Evolutionary conservation across 208 protist genomes (phyloP), one percentile per base, ranked within the genome.

Genomic region (Crithidia bombi): DNA sequence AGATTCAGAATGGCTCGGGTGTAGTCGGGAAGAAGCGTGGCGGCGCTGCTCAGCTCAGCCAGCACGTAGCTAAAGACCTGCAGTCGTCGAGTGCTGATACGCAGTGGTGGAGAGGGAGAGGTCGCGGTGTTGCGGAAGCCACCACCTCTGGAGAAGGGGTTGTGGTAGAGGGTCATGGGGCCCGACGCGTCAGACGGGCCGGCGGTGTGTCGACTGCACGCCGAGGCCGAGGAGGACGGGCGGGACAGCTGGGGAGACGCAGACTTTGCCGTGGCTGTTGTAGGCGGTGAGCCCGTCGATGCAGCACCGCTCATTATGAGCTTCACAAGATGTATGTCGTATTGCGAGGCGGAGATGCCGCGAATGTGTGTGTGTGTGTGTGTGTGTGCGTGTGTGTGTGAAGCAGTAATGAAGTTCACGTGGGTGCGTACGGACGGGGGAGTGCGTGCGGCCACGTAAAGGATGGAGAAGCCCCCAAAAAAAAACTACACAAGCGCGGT

Each of bases 21-120:
- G 69, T 91, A 91, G 67, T 91, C 87, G 15, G 84, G 74, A 25
- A 93, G 70, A 3, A 93, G 74, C 7, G 75, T 89, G 5, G 83
- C 66, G 3, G 87, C 82, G 51, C 87, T 87, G 73, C 85, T 89
- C 14, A 90, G 35, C 65, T 93, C 82, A n/a, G 87, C 87, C 14
- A 93, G 74, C 7, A 86, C 78, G 58, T 82, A 89, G 61, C 76
- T 73, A 26, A 90, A 72, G 7, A 87, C 57, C 59, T 93, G 87
- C 49, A 93, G 64, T 25, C 85, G 80, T 54, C 64, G 56, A 4
- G 79, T 73, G 54, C 51, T 78, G 47, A 92, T 62, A 5, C 30
- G 64, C 30, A 71, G 35, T 11, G 71, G 64, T 3, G 64, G 63
- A 1, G 38, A 44, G 30, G 44, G n/a, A 6, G 41, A 11, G 21